phyloP scores from a whole-genome alignment of 1,139 yeast genomes.

The Lodderomyces elongisporus region DNA sequence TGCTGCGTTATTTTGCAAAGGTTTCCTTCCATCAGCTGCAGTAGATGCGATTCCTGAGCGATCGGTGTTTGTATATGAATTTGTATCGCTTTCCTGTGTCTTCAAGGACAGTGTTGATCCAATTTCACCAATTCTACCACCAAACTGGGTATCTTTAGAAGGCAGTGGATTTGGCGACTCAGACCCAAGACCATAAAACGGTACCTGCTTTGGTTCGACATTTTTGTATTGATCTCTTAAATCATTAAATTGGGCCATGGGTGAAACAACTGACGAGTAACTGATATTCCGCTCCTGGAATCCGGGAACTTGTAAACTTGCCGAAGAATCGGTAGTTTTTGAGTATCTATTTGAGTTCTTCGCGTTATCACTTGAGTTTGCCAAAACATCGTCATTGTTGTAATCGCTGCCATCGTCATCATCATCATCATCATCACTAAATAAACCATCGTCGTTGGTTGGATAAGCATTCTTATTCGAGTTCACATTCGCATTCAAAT shows the following conservation, averaged over 20 bases:
- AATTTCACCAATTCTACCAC: slow-evolving; percentile 16
- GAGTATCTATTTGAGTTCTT: slow-evolving; percentile 6
- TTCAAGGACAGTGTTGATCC: slow-evolving; percentile 19
- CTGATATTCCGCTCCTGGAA: slow-evolving; percentile 28
- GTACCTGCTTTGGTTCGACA: slow-evolving; percentile 6
- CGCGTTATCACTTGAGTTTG: slow-evolving; percentile 5
- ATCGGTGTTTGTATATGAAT: slow-evolving; percentile 25
- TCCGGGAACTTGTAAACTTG: slow-evolving; percentile 22
- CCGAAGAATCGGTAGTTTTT: slow-evolving; percentile 7
- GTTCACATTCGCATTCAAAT: slow-evolving; percentile 29
- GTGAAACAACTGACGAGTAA: slow-evolving; percentile 41
- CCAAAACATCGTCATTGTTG: slow-evolving; percentile 21
- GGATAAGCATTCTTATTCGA: slow-evolving; percentile 33
- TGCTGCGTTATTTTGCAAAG: not conserved
- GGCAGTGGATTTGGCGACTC: slow-evolving; percentile 11
- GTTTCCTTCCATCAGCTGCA: slow-evolving; percentile 6
- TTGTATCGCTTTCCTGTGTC: slow-evolving; percentile 8
- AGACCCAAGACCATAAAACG: slow-evolving; percentile 1
- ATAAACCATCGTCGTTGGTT: slow-evolving; percentile 33
- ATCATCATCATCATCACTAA: slow-evolving; percentile 33
- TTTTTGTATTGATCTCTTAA: slow-evolving; percentile 43
- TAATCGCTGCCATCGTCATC: slow-evolving; percentile 18
- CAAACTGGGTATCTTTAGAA: slow-evolving; percentile 7
- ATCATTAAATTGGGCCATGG: slow-evolving; percentile 52
- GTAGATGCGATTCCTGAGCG: slow-evolving; percentile 19